Evolutionary conservation across 2,329 filamentous ascomycete genomes (phyloP).

Genomic region (Coniosporium tulheliwenetii): DNA sequence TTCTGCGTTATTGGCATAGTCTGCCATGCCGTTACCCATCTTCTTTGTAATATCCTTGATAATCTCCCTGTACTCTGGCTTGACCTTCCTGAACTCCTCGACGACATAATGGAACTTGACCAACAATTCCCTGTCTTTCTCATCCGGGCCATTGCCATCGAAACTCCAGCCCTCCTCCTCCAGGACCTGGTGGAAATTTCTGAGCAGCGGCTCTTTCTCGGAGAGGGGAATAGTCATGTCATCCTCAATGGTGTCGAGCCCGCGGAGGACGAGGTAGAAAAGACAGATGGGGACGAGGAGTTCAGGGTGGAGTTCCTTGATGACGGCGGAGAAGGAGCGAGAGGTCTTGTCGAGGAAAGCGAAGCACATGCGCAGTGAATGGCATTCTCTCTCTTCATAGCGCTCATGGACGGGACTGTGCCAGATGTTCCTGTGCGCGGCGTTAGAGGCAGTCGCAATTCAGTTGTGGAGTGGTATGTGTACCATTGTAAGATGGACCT

Average conservation of each 20-base stretch:
- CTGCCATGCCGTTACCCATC: constrained; percentile 98
- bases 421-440: constrained; percentile 67
- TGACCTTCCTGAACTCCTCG: constrained; percentile 74
- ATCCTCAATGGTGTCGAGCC: constrained; percentile 96
- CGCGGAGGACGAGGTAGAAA: constrained; percentile 87
- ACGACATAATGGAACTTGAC: constrained; percentile 85
- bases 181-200: constrained; percentile 65
- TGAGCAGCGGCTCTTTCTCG: constrained; percentile 73
- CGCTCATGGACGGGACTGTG: constrained; percentile 85
- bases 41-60: constrained; percentile 84
- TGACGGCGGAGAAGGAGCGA: constrained; percentile 84
- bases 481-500: constrained; percentile 22
- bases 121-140: constrained; percentile 86
- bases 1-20: constrained; percentile 76
- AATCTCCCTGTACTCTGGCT: constrained; percentile 67
- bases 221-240: constrained; percentile 80
- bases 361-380: constrained; percentile 69
- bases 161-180: constrained; percentile 85
- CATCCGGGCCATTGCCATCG: constrained; percentile 66
- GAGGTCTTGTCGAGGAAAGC: constrained; percentile 74
- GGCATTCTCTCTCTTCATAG: constrained; percentile 57
- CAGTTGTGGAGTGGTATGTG: neutral
- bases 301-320: constrained; percentile 89
- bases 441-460: neutral
- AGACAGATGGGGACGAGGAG: constrained; percentile 75